phyloP scores from a whole-genome alignment of 805 yeast genomes.

The Nakazawaea populi region DNA sequence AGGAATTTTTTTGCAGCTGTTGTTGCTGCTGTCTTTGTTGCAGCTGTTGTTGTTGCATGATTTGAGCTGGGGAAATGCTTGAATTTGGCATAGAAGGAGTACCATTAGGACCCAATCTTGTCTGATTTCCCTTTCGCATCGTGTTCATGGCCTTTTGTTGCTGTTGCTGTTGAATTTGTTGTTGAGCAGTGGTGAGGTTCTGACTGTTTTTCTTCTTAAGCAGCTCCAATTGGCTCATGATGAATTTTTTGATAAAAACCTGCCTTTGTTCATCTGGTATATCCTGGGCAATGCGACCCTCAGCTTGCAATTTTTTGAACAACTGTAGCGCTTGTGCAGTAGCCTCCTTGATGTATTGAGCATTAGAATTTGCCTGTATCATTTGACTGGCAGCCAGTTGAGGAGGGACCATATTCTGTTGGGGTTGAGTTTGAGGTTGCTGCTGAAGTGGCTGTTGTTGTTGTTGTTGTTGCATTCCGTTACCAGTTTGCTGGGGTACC shows the following conservation, averaged over 20 bases:
- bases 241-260: constrained; percentile 26
- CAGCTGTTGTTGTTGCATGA: constrained; percentile 14
- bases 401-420: constrained; percentile 15
- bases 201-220: constrained; percentile 6
- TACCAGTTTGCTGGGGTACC: neutral
- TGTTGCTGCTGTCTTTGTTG: constrained; percentile 14
- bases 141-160: constrained; percentile 15
- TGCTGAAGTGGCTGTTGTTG: constrained; percentile 15
- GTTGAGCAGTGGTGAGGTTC: constrained; percentile 5
- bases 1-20: constrained; percentile 13
- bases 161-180: constrained; percentile 14
- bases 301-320: constrained; percentile 26
- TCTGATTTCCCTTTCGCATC: constrained; percentile 19
- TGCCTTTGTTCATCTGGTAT: constrained; percentile 28
- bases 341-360: constrained; percentile 19
- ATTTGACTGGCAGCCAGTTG: constrained; percentile 18
- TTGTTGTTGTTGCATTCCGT: constrained; percentile 1
- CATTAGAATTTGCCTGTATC: constrained; percentile 14
- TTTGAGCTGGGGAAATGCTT: constrained; percentile 8
- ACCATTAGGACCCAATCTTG: constrained; percentile 13
- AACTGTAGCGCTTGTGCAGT: constrained; percentile 26
- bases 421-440: constrained; percentile 16
- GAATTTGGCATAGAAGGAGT: constrained; percentile 13
- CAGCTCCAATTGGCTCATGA: constrained; percentile 18
- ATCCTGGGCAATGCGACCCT: constrained; percentile 24